Conservation (phyloP, 257 asterid species). For the Gardenia jasminoides region DNA sequence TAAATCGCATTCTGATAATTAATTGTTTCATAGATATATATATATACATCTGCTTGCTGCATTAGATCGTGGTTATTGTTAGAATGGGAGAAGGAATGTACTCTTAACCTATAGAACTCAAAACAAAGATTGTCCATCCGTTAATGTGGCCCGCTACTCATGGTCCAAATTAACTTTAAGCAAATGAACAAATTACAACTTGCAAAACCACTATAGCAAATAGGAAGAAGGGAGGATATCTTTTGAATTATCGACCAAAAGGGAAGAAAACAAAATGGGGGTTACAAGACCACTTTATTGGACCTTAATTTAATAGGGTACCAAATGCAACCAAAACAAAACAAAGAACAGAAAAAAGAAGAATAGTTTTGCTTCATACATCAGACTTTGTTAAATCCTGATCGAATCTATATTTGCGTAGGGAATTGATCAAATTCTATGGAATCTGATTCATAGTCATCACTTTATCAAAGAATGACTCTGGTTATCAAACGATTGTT, state of each 20-base stretch:
- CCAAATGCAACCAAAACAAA: background rate
- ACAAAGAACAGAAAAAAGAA: background rate
- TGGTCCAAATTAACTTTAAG: background rate
- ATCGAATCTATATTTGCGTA: too few relatives aligned
- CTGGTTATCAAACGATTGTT: too few relatives aligned
- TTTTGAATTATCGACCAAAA: background rate
- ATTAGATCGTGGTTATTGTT: background rate
- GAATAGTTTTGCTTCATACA: background rate
- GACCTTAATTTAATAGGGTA: background rate
- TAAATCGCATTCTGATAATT: background rate
- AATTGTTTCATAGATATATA: background rate
- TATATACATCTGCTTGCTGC: background rate
- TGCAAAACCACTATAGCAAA: background rate
- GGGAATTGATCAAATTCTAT: too few relatives aligned
- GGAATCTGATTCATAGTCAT: too few relatives aligned
- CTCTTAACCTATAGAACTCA: background rate
- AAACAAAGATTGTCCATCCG: background rate
- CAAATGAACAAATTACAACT: background rate
- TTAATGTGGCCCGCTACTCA: background rate
- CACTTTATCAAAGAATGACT: too few relatives aligned
- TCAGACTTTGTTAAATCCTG: background rate
- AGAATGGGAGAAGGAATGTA: background rate
- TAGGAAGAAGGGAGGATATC: too few relatives aligned
- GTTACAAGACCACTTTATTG: background rate
- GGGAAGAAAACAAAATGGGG: background rate